A percentile compares a stretch with the other conserved stretches of the same genome.
Conservation (phyloP, 2,329 filamentous ascomycete species). For the Nemania sp. region DNA sequence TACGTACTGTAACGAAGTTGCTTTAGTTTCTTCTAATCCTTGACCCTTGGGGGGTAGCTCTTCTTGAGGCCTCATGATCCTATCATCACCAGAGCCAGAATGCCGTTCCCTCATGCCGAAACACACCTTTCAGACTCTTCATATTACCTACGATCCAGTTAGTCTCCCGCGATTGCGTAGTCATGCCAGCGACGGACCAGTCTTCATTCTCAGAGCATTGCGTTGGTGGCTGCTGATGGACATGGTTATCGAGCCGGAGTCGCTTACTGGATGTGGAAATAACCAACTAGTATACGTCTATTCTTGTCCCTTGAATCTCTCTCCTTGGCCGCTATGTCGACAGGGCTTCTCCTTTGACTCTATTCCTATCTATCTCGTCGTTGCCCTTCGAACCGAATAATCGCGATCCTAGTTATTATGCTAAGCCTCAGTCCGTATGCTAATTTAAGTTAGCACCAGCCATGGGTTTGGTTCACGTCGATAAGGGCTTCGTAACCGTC, state of each 20-base stretch:
- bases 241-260: neutral
- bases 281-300: neutral
- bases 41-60: neutral
- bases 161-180: neutral
- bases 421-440: no score
- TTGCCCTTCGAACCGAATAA: neutral
- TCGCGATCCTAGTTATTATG: no score
- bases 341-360: neutral
- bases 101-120: neutral
- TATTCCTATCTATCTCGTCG: neutral
- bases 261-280: neutral
- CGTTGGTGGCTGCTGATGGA: neutral
- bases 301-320: neutral
- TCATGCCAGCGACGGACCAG: neutral
- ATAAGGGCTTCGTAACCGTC: constrained; percentile 7
- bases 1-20: no score
- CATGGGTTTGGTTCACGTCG: neutral
- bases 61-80: constrained; percentile 2
- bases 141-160: neutral
- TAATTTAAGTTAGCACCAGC: constrained; percentile 3
- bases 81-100: neutral
- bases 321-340: neutral
- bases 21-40: no score
- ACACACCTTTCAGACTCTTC: neutral
- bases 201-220: neutral